phyloP scores from a whole-genome alignment of 163 green algal genomes.

The Scenedesmus sp. region DNA sequence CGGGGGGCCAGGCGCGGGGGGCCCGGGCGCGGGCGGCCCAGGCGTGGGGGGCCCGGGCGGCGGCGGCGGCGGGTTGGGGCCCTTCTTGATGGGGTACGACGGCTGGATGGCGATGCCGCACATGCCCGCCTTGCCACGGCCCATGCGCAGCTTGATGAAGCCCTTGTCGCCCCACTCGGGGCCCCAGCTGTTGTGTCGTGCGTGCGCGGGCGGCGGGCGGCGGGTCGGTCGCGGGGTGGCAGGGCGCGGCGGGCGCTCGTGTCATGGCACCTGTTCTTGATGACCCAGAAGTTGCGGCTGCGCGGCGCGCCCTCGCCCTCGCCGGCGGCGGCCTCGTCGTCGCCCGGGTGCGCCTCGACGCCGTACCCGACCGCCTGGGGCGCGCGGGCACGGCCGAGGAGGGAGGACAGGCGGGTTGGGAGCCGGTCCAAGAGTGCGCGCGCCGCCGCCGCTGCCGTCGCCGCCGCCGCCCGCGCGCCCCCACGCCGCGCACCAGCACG shows the following conservation, averaged over 20 bases:
- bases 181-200: conserved; percentile 93
- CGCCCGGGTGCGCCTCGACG: not conserved
- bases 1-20: too few relatives aligned
- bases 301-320: not conserved
- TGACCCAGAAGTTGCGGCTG: conserved; percentile 78
- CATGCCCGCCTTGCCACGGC: conserved; percentile 50
- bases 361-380: conserved; percentile 48
- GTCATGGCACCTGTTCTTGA: conserved; percentile 83
- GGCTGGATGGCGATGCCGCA: conserved; percentile 92
- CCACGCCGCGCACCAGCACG: conserved; percentile 73
- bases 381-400: not conserved
- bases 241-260: not conserved
- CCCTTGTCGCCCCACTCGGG: conserved; percentile 68
- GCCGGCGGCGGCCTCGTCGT: not conserved
- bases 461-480: not conserved
- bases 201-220: not conserved
- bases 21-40: conserved; percentile 22
- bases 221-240: not conserved
- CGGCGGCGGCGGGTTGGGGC: conserved; percentile 72
- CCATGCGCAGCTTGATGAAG: conserved; percentile 72
- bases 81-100: conserved; percentile 89
- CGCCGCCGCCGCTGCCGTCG: not conserved
- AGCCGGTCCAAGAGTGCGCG: not conserved
- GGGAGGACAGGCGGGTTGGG: too few relatives aligned
- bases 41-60: conserved; percentile 41